Base-by-base conservation (phyloP, 805 yeast species). In the Monosporozyma solicola region DNA sequence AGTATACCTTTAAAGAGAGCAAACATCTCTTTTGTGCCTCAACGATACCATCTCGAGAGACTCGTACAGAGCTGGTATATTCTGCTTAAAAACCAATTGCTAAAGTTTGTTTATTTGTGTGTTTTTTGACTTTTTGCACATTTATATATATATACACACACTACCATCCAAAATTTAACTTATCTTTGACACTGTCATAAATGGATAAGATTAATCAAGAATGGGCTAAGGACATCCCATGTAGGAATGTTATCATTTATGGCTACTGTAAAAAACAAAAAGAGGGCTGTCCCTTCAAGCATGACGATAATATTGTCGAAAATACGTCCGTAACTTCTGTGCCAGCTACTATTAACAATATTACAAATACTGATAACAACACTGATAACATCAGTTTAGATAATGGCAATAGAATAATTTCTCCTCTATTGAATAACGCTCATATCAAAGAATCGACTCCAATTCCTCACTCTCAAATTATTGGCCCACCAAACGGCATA, bases 211-310 rank as follows among this genome's bases (percentile, higher is more conserved):
- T 64, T 47, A 67, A 63, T 48, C 62, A 70, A 49, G 76, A 73
- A 22, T 72, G 77, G 76, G 90, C 91, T 6, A 84, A 80, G 67
- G 83, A 83, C 54, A 83, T 88, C 31, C 90, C 85, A 53, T 89
- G 96, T 70, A 78, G 90, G 66, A 89, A 89, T 62, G 83, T 88
- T 52, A 80, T 84, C 48, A 87, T 87, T 35, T 89, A 88, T 72
- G 97, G 96, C 3, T 87, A 78, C 62, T 89, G 97, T 73, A 87
- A 87, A 66, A 88, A 79, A 70, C 90, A 87, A 61, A 85, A 85
- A 59, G 88, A 87, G 61, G 96, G 96, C 10, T 89, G 96, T 65
- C 85, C 84, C 2, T 89, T 87, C 64, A 82, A 80, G 50, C 95
- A 87, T 66, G 85, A 79, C 41, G 73, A 71, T 48, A 62, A 64